Base-by-base conservation (phyloP, 805 yeast genomes). In the Clavispora vitiphila region DNA sequence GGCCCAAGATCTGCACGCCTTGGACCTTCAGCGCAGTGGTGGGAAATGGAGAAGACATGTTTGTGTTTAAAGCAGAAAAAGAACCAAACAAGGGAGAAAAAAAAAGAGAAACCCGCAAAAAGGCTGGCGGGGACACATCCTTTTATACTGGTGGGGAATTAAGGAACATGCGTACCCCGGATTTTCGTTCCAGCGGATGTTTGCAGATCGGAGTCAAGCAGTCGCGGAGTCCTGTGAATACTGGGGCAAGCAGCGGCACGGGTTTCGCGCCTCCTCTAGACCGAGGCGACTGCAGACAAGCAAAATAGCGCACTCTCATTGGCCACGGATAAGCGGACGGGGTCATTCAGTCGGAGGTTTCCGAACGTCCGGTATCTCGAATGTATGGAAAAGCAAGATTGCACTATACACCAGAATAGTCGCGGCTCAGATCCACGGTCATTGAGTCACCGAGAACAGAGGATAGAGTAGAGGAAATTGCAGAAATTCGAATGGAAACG, bases 1-100 rank as follows among this genome's bases (percentile, higher is more conserved):
- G 74, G 35, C 80, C 82, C 55, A 71, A 72, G 46, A 78, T 63
- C 53, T 74, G 70, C 37, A 80, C 81, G 35, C 82, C 83, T 41
- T 66, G 58, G 24, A 77, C 58, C 37, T 65, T 65, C 44, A 71
- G 74, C 35, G 58, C 54, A 27, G 69, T 58, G 48, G 60, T 54
- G 43, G 78, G 78, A 54, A 73, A 74, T 49, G 78, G 78, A 38
- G 62, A 50, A 12, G 54, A 25, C 54, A 50, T 50, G 23, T 7
- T 37, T 30, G 12, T 11, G 8, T 26, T 3, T 9, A 16, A 14
- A 18, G 16, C n/a, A n/a, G 16, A n/a, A 5, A 26, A 26, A 15
- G 14, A 26, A 26, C 18, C 12, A 4, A 12, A 11, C 4, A n/a
- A 12, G 10, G 15, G 21, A 27, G 10, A 35, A 10, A 29, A 23